Percentiles rank a stretch among this genome's conserved stretches.
phyloP scores from a whole-genome alignment of 2,329 filamentous ascomycete genomes.

The Aspergillus quadricinctus region DNA sequence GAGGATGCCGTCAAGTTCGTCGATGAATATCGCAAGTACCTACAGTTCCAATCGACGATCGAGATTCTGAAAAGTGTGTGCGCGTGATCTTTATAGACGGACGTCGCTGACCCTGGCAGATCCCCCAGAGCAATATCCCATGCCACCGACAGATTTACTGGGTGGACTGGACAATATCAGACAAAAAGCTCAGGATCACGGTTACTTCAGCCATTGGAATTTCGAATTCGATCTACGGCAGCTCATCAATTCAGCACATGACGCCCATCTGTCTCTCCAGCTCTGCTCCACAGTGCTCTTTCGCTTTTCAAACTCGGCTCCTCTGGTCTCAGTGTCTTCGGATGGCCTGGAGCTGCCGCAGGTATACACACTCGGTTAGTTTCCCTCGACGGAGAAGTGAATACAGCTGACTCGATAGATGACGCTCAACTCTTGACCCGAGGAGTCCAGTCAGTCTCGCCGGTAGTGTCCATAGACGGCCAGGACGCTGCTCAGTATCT shows the following conservation, averaged over 20 bases:
- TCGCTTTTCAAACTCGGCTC: conserved; percentile 35
- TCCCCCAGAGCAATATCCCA: conserved; percentile 50
- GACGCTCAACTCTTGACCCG: not conserved
- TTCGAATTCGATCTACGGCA: conserved; percentile 54
- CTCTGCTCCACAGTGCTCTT: conserved; percentile 40
- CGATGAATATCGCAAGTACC: conserved; percentile 30
- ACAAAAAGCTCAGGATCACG: conserved; percentile 37
- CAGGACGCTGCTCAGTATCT: conserved; percentile 45
- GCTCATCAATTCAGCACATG: conserved; percentile 54
- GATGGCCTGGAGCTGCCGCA: conserved; percentile 58
- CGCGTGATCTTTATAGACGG: not conserved
- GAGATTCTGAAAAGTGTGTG: conserved; percentile 41
- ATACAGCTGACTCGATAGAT: not conserved
- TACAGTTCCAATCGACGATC: conserved; percentile 48
- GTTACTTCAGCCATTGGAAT: conserved; percentile 51
- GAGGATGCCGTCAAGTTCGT: conserved; percentile 20
- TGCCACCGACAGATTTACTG: conserved; percentile 48
- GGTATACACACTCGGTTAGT: conserved; percentile 40
- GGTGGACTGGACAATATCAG: conserved; percentile 45
- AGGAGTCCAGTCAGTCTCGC: conserved; percentile 38
- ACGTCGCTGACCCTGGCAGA: conserved; percentile 18
- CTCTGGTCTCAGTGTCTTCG: conserved; percentile 57
- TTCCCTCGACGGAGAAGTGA: not conserved
- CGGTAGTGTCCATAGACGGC: conserved; percentile 55
- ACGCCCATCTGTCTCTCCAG: conserved; percentile 51